Base-by-base conservation (phyloP, 768 basidiomycete genomes). In the Pleurotus ostreatus region DNA sequence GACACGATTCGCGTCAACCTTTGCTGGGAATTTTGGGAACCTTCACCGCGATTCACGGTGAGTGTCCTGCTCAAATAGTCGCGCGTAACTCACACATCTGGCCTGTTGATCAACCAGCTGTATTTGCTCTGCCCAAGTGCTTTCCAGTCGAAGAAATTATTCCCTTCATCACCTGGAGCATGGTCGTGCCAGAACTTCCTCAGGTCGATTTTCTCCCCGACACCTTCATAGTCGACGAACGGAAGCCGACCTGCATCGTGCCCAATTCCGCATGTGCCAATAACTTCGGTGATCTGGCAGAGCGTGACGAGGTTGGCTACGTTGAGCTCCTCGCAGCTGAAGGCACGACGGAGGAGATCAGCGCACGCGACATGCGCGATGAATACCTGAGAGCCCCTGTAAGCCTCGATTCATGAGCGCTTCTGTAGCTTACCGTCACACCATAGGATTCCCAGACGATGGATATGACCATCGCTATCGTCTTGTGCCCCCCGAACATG, bases 111-210 rank as follows among this genome's bases (percentile, higher is more conserved):
- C 12, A 64, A 54, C 63, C 65, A 70, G 8, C 46, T 49, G 11
- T 59, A 55, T 4, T 49, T 57, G 38, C 57, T 53, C 2, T 49
- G 9, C 26, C 48, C 59, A 37, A 65, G 57, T 8, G 39, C 39
- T 20, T 55, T 25, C 66, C 66, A 70, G 26, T 62, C 61, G 40
- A 70, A 67, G 23, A 39, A 39, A 55, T 63, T 62, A 2, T 13
- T 23, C 13, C 46, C 46, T 3, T 16, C 18, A 15, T 15, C 4
- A 59, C 62, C 12, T 8, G 12, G 4, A 9, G 30, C 30, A 11
- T 34, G 30, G 22, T 7, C 39, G 15, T 47, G n/a, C 67, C 67
- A 69, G 30, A 66, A 66, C 7, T 55, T 48, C 9, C 56, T 23
- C 20, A 66, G 26, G 49, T 67, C 63, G 30, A 67, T 57, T 11